Percentiles rank a stretch among this genome's conserved stretches.
Evolutionary conservation across 202 grass and related monocot species (phyloP).

Genomic region (Brachypodium distachyon): DNA sequence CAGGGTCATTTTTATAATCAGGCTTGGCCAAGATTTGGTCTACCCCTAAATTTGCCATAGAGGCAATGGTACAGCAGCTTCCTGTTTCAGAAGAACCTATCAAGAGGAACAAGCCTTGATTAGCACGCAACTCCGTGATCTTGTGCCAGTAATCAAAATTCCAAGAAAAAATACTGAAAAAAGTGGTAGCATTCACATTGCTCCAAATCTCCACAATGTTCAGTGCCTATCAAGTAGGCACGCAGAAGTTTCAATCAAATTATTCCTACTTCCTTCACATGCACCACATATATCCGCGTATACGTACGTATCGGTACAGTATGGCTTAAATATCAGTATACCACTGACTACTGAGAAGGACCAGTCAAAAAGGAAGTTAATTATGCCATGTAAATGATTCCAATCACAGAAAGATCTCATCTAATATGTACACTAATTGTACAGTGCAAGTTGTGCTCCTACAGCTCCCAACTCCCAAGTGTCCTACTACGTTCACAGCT

Average conservation of each 20-base stretch:
- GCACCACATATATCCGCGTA: not conserved
- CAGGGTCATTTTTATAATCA: constrained; percentile 28
- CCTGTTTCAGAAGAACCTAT: constrained; percentile 22
- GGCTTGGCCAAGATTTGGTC: constrained; percentile 10
- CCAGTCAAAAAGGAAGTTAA: constrained; percentile 18
- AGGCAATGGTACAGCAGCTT: not conserved
- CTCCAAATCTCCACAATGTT: constrained; percentile 1
- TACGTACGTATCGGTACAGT: not conserved
- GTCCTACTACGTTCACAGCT: constrained; percentile 18
- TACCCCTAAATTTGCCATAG: not conserved
- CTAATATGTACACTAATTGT: not conserved
- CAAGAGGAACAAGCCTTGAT: constrained; percentile 10
- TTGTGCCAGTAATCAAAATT: constrained; percentile 5
- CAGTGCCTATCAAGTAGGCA: constrained; percentile 37
- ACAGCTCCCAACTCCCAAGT: not conserved
- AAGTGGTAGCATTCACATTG: constrained; percentile 13
- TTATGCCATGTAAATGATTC: constrained; percentile 15
- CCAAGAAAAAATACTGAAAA: not conserved
- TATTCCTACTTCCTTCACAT: constrained; percentile 15
- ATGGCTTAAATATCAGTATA: constrained; percentile 2
- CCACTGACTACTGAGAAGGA: not conserved
- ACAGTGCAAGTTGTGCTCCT: constrained; percentile 9
- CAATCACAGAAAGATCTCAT: not conserved
- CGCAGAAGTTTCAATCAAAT: constrained; percentile 13
- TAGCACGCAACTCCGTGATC: constrained; percentile 18